Percentiles rank a stretch among this genome's conserved stretches.
These are phyloP conservation scores for Suillus subaureus DNA, from an alignment of 768 basidiomycete genomes.

Conservation along the genomic window DNA sequence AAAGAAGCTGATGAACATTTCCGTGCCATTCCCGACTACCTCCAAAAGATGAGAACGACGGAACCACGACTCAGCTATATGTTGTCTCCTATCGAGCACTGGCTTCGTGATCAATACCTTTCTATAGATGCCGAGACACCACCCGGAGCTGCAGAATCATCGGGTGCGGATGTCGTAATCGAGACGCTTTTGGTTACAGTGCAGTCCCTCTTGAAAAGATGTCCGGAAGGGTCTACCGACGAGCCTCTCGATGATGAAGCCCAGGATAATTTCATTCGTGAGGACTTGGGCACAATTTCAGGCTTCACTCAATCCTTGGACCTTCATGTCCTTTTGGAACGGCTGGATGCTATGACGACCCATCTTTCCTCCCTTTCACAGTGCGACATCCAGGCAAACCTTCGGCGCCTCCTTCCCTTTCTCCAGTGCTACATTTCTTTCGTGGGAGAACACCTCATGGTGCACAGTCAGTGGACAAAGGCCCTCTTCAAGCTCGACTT, in stretches of 20 bases:
- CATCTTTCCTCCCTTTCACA: slow-evolving; percentile 39
- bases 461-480: slow-evolving; percentile 67
- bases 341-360: slow-evolving; percentile 42
- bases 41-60: slow-evolving; percentile 28
- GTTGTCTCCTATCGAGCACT: slow-evolving; percentile 28
- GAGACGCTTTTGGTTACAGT: slow-evolving; percentile 65
- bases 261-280: slow-evolving; percentile 53
- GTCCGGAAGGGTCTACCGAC: slow-evolving; percentile 29
- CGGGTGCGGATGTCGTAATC: slow-evolving; percentile 48
- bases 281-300: slow-evolving; percentile 46
- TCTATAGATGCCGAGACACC: slow-evolving; percentile 17
- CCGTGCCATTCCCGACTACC: slow-evolving; percentile 23
- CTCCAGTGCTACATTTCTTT: slow-evolving; percentile 62
- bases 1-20: slow-evolving; percentile 29
- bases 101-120: slow-evolving; percentile 34
- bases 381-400: slow-evolving; percentile 32
- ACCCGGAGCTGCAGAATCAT: not conserved
- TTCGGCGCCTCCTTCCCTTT: slow-evolving; percentile 73
- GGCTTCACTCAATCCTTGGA: slow-evolving; percentile 52
- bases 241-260: slow-evolving; percentile 27
- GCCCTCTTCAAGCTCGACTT: slow-evolving; percentile 84
- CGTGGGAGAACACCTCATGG: slow-evolving; percentile 55
- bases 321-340: slow-evolving; percentile 43
- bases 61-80: slow-evolving; percentile 33
- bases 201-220: slow-evolving; percentile 56